Percentiles rank a stretch among this genome's conserved stretches.
These are phyloP conservation scores for Botrytis byssoidea DNA, from an alignment of 2,329 filamentous ascomycete genomes.

Conservation along the genomic window DNA sequence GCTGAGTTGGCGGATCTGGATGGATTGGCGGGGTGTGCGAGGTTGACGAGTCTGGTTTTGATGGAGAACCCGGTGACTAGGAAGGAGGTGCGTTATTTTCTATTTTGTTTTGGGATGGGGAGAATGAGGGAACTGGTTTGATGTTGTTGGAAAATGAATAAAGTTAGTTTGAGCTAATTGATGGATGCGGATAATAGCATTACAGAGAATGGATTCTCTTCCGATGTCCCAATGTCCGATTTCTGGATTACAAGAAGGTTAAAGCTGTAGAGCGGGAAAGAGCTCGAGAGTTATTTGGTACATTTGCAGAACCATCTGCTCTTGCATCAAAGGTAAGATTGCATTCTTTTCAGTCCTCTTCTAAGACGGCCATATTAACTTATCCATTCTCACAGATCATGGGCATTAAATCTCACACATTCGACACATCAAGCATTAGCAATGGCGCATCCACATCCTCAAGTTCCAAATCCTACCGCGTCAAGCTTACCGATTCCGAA, in stretches of 20 bases:
- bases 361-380: neutral
- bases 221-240: conserved; percentile 79
- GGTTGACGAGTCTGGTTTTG: conserved; percentile 77
- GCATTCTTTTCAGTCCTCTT: conserved; percentile 22
- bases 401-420: conserved; percentile 75
- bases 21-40: conserved; percentile 64
- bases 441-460: conserved; percentile 47
- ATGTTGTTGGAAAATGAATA: neutral
- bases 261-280: conserved; percentile 78
- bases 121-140: neutral
- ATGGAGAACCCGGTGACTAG: conserved; percentile 85
- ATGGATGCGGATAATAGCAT: conserved; percentile 53
- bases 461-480: conserved; percentile 66
- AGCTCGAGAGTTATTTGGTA: conserved; percentile 81
- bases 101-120: neutral
- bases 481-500: conserved; percentile 86
- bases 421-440: conserved; percentile 51
- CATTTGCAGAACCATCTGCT: conserved; percentile 71
- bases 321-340: conserved; percentile 66
- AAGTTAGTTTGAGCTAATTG: neutral
- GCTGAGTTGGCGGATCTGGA: conserved; percentile 85
- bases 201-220: conserved; percentile 92
- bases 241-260: conserved; percentile 90
- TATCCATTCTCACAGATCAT: conserved; percentile 60
- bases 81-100: conserved; percentile 73